Percentiles rank a stretch among this genome's conserved stretches.
phyloP scores from a whole-genome alignment of 257 asterid species.

The Prunella vulgaris region DNA sequence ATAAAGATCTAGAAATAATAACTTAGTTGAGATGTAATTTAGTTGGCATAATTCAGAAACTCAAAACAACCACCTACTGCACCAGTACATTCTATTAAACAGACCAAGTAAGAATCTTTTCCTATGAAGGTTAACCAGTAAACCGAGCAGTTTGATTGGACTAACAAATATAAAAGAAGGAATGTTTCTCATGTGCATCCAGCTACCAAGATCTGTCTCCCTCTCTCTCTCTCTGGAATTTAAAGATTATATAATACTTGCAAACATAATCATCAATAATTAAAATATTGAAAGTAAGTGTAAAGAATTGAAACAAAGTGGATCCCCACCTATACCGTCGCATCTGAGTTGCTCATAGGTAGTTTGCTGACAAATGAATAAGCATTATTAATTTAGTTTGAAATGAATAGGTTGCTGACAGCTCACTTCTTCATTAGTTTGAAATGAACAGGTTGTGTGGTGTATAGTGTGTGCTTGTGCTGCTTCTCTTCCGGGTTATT shows the following conservation, averaged over 20 bases:
- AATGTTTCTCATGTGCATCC: background rate
- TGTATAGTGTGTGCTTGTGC: no score
- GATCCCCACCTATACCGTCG: slow-evolving; percentile 84
- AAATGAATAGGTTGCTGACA: no score
- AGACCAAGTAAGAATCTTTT: background rate
- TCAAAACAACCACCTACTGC: background rate
- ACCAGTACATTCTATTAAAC: background rate
- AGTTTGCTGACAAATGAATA: no score
- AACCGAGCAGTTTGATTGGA: background rate
- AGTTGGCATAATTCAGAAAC: background rate
- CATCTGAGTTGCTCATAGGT: slow-evolving; percentile 82
- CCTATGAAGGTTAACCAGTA: slow-evolving; percentile 1
- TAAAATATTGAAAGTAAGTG: background rate
- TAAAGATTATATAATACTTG: background rate
- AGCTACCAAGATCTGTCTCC: background rate
- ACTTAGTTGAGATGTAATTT: background rate
- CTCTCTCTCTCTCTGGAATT: background rate
- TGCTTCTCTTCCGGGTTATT: no score
- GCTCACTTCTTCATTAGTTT: no score
- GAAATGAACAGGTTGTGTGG: no score
- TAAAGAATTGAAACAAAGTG: background rate
- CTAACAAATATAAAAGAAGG: slow-evolving; percentile 2
- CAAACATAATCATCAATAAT: background rate
- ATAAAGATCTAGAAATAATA: no score
- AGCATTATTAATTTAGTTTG: no score